Conservation (phyloP, 2,329 filamentous ascomycete species). For the Colletotrichum incanum region DNA sequence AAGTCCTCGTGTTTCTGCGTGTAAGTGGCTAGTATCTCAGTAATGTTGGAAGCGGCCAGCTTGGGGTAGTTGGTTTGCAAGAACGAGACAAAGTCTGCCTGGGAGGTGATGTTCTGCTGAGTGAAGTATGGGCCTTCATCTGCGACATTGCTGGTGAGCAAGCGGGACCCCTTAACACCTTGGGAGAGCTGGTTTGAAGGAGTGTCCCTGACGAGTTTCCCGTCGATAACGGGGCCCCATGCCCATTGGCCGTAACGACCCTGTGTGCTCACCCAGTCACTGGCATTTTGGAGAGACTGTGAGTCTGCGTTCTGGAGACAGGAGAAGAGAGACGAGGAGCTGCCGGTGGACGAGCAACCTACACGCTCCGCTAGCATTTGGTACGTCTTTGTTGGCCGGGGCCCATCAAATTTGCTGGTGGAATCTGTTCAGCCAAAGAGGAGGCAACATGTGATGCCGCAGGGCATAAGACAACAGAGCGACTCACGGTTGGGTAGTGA, state of each 20-base stretch:
- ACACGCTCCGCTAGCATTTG: slow-evolving; percentile 24
- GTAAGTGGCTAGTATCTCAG: slow-evolving; percentile 13
- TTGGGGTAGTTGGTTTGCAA: slow-evolving; percentile 18
- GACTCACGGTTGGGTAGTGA: slow-evolving; percentile 29
- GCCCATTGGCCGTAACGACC: slow-evolving; percentile 29
- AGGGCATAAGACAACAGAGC: too few species aligned
- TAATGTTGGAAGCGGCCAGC: slow-evolving; percentile 5
- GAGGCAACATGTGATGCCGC: neutral
- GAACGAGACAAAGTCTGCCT: slow-evolving; percentile 18
- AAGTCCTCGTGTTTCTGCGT: slow-evolving; percentile 23
- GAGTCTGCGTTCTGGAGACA: slow-evolving; percentile 33
- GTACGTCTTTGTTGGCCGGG: slow-evolving; percentile 10
- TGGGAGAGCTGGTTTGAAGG: neutral
- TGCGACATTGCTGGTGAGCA: slow-evolving; percentile 35
- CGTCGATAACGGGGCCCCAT: slow-evolving; percentile 26
- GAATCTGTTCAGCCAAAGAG: neutral
- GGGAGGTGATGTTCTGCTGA: slow-evolving; percentile 24
- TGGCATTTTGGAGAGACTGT: slow-evolving; percentile 23
- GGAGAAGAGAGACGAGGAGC: slow-evolving; percentile 2
- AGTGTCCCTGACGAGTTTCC: slow-evolving; percentile 18
- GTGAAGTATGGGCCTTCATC: slow-evolving; percentile 35
- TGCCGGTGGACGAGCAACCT: neutral
- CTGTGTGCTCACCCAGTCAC: slow-evolving; percentile 35
- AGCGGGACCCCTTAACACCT: slow-evolving; percentile 2
- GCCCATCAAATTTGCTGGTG: slow-evolving; percentile 12